Conservation (phyloP, 345 rosid species). For the Mallotus nudiflorus region DNA sequence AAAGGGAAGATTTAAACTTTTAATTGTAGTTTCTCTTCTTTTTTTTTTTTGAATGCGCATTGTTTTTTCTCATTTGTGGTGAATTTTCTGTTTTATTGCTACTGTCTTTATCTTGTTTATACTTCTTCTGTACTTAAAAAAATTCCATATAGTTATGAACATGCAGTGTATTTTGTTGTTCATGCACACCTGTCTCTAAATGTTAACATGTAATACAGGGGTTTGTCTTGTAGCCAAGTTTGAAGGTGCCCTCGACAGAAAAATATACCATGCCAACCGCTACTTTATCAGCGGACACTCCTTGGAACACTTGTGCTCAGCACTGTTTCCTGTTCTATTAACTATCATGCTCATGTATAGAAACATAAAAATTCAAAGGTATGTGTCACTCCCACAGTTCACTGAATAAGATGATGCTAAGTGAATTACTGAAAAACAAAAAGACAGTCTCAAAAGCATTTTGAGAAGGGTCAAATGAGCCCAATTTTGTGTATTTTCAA, state of each 20-base stretch:
- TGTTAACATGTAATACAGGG: constrained; percentile 39
- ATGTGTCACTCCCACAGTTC: constrained; percentile 13
- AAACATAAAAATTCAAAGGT: constrained; percentile 65
- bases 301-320: constrained; percentile 68
- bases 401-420: background rate
- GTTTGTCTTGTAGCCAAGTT: constrained; percentile 54
- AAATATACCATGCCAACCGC: constrained; percentile 54
- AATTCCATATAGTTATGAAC: background rate
- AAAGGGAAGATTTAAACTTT: background rate
- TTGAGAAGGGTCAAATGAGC: background rate
- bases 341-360: constrained; percentile 72
- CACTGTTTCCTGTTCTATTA: constrained; percentile 49
- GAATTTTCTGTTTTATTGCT: background rate
- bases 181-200: background rate
- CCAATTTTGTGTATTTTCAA: background rate
- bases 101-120: background rate
- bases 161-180: background rate
- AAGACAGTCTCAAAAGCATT: background rate
- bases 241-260: constrained; percentile 60
- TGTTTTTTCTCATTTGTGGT: background rate
- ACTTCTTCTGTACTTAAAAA: background rate
- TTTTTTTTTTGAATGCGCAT: too few species aligned
- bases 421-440: background rate
- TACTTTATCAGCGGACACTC: constrained; percentile 80
- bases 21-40: background rate